Conservation (phyloP, 2,329 filamentous ascomycete species). For the Pleoardoris graminearum region DNA sequence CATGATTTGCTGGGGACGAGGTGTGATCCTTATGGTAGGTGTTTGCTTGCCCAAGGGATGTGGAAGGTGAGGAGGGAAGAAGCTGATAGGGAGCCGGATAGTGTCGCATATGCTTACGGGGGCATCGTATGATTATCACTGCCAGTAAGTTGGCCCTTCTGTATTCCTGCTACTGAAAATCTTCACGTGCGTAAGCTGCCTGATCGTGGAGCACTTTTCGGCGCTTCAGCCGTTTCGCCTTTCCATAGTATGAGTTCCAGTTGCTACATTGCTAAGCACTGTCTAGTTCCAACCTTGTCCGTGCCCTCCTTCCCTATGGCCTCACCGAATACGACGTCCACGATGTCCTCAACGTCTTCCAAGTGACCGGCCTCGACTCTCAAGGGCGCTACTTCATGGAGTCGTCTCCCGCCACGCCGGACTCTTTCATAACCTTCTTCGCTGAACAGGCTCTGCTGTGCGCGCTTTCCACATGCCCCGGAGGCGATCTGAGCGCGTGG, state of each 20-base stretch:
- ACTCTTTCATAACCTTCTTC: conserved; percentile 70
- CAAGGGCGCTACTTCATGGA: conserved; percentile 59
- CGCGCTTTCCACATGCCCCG: conserved; percentile 71
- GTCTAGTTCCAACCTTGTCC: conserved; percentile 68
- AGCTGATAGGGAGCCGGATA: background rate
- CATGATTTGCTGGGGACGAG: conserved; percentile 82
- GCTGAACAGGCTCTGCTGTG: conserved; percentile 76
- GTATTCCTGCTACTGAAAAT: too few species aligned
- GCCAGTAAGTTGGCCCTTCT: conserved; percentile 64
- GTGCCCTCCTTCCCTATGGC: conserved; percentile 70
- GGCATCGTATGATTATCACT: conserved; percentile 78
- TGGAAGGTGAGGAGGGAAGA: background rate
- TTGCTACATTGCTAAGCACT: too few species aligned
- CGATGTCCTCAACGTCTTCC: conserved; percentile 84
- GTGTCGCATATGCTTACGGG: conserved; percentile 74
- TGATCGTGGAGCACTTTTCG: too few species aligned
- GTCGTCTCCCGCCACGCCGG: conserved; percentile 33
- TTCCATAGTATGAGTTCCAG: too few species aligned
- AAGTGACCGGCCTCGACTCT: conserved; percentile 76
- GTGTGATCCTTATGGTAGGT: conserved; percentile 74
- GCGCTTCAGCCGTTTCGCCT: too few species aligned
- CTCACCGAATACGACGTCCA: conserved; percentile 76
- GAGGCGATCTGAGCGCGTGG: conserved; percentile 81
- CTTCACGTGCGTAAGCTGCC: too few species aligned
- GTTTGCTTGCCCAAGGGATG: background rate